Evolutionary conservation across 345 rosid genomes (phyloP).

Genomic region (Barbarea vulgaris): DNA sequence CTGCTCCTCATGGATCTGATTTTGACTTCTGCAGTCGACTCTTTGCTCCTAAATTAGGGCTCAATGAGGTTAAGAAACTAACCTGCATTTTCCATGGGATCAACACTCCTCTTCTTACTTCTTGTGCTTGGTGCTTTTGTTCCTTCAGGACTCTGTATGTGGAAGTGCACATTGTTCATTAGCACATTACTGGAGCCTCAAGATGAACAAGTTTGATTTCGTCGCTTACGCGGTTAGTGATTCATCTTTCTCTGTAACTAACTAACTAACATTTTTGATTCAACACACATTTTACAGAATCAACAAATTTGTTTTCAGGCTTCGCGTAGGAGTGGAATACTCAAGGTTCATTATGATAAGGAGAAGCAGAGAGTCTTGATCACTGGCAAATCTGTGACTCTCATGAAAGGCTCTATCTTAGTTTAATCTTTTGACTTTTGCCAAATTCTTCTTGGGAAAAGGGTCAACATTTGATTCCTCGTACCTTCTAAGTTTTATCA

Average conservation of each 20-base stretch:
- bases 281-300: neutral
- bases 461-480: neutral
- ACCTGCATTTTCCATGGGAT: neutral
- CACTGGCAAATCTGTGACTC: slow-evolving; percentile 57
- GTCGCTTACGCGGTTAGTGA: slow-evolving; percentile 54
- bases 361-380: slow-evolving; percentile 54
- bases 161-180: slow-evolving; percentile 64
- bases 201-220: slow-evolving; percentile 56
- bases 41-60: slow-evolving; percentile 58
- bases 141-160: neutral
- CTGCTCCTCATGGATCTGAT: slow-evolving; percentile 52
- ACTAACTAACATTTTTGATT: neutral
- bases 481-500: neutral
- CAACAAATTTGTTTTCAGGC: slow-evolving; percentile 37
- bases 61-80: slow-evolving; percentile 3
- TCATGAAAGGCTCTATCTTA: slow-evolving; percentile 58
- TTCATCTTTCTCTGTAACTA: neutral
- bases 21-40: slow-evolving; percentile 59
- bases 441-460: neutral
- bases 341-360: slow-evolving; percentile 53
- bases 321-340: slow-evolving; percentile 54
- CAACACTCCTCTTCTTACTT: neutral
- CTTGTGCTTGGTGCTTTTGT: neutral
- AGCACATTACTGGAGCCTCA: slow-evolving; percentile 65
- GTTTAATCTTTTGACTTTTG: slow-evolving; percentile 35